Conservation (phyloP, 768 basidiomycete genomes). For the Pleurotus tuber-regium region DNA sequence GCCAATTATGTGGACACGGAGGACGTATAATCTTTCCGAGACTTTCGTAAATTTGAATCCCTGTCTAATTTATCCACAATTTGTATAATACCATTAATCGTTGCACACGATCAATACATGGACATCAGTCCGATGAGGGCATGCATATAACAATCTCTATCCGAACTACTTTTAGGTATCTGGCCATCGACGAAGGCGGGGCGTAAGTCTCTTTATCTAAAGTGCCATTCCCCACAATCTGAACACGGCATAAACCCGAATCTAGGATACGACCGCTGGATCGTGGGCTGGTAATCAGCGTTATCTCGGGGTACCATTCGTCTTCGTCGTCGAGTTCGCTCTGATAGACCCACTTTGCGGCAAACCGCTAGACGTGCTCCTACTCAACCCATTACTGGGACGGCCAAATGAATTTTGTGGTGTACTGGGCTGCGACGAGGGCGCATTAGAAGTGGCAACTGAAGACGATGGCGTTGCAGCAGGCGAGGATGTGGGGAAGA, state of each 20-base stretch:
- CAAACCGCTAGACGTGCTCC: conserved; percentile 12
- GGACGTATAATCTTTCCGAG: conserved; percentile 8
- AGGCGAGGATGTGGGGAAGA: conserved; percentile 22
- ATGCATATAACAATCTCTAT: too few relatives aligned
- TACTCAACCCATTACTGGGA: conserved; percentile 12
- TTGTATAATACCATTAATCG: background rate
- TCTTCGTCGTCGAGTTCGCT: conserved; percentile 3
- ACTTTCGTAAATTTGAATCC: background rate
- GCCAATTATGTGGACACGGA: conserved; percentile 80
- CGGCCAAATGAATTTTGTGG: conserved; percentile 25
- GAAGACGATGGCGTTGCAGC: conserved; percentile 11
- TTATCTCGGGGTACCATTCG: conserved; percentile 14
- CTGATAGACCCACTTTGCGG: conserved; percentile 19
- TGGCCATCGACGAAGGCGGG: too few relatives aligned
- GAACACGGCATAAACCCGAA: too few relatives aligned
- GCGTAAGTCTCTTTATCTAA: too few relatives aligned
- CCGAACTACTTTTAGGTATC: too few relatives aligned
- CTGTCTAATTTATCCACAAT: background rate
- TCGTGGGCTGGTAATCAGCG: too few relatives aligned
- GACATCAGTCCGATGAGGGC: too few relatives aligned
- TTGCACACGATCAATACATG: too few relatives aligned
- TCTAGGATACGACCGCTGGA: too few relatives aligned
- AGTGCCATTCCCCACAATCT: too few relatives aligned
- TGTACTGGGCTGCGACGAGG: conserved; percentile 31
- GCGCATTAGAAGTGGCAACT: conserved; percentile 13